Conservation (phyloP, 148 eudicot species). For the Vaccinium myrtillus region DNA sequence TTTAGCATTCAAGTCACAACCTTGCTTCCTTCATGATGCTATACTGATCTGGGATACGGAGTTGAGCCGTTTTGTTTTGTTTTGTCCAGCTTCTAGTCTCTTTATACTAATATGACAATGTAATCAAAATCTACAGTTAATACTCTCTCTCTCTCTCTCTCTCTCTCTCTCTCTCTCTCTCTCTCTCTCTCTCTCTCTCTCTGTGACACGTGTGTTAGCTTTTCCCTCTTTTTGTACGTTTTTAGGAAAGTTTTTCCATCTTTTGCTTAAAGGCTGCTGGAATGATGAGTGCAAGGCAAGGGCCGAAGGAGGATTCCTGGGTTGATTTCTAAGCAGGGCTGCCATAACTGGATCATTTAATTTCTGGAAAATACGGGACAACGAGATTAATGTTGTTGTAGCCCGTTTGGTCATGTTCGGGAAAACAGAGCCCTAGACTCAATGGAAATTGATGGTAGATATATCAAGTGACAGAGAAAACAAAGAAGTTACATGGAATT, state of each 20-base stretch:
- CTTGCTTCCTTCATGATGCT: background rate
- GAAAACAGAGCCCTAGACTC: background rate
- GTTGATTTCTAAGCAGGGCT: background rate
- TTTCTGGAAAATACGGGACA: background rate
- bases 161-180: no score
- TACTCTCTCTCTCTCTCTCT: no score
- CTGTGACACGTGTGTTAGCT: no score
- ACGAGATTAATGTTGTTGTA: background rate
- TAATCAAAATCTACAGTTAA: no score
- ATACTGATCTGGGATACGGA: background rate
- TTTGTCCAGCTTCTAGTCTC: no score
- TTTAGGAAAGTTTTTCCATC: no score
- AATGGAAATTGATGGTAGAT: background rate
- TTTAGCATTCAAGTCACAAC: constrained; percentile 33
- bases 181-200: no score
- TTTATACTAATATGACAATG: no score
- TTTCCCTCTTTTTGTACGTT: no score
- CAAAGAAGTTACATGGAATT: background rate
- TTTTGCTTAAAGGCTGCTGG: background rate
- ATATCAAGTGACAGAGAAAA: no score
- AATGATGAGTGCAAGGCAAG: background rate
- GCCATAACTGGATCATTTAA: background rate
- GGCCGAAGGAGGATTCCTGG: background rate
- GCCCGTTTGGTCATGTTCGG: background rate
- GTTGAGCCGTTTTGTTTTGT: no score